Evolutionary conservation across 805 yeast species (phyloP), one percentile per base, ranked within the genome.

Genomic region (Sugiyamaella smithiae): DNA sequence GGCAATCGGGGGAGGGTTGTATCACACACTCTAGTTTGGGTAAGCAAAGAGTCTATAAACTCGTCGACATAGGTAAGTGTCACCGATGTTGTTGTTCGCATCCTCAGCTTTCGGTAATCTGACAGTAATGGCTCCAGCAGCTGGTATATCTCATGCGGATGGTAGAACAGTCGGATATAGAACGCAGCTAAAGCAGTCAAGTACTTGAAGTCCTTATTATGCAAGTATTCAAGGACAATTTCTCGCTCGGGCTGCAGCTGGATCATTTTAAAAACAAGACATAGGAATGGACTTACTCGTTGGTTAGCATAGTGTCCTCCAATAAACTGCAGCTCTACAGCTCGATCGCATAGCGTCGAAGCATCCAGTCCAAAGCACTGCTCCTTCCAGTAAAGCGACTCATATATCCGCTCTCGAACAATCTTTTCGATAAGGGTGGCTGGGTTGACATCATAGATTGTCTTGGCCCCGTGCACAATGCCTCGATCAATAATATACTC

Each of bases 161-260:
- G 62, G 57, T 60, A 67, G 2, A 76, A 73, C 48, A 81, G 58
- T 29, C 76, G 58, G 3, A 66, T 64, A 61, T 86, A 90, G n/a
- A 85, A 59, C 26, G 90, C 72, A 0, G 82, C 78, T 48, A 91
- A 62, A 1, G 86, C 84, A 1, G 85, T 79, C 43, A 88, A 65
- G 60, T 88, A 89, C 65, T 88, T 87, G 74, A 90, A 90, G 48
- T 83, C 80, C 43, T 71, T 67, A 57, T 90, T 93, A 1, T 64
- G 64, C 9, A 84, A 66, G 53, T 78, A 74, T 46, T 80, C 74
- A 14, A 68, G 60, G 1, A 86, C 60, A 3, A 87, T 78, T 3
- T 80, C 85, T 8, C 61, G 58, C 1, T 74, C 58, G 0, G 97
- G 97, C 53, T 80, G 80, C 14, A 93, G 65, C 64, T 91, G 95